These are phyloP conservation scores for Lentinus brumalis DNA, from an alignment of 768 basidiomycete genomes.

Conservation along the genomic window DNA sequence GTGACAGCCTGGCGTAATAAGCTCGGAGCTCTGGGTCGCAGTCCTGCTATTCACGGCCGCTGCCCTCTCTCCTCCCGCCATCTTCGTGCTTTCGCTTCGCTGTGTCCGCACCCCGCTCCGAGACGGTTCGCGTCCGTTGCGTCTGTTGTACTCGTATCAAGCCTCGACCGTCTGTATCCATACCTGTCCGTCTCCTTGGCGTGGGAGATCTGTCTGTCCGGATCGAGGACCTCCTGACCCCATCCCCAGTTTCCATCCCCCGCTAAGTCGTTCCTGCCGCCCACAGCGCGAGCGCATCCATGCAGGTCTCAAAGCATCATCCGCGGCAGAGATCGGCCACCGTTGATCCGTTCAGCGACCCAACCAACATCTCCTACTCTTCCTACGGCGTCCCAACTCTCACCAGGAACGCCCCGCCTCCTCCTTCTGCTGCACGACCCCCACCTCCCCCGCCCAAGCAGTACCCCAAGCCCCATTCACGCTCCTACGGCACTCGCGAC, in stretches of 20 bases:
- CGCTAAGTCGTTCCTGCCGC: constrained; percentile 9
- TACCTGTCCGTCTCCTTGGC: constrained; percentile 23
- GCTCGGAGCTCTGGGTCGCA: too few relatives aligned
- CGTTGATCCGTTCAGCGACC: constrained; percentile 34
- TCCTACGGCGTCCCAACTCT: constrained; percentile 34
- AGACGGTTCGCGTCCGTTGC: not conserved
- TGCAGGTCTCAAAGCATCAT: constrained; percentile 31
- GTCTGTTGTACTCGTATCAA: not conserved
- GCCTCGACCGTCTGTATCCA: constrained; percentile 2
- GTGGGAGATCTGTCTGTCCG: constrained; percentile 21
- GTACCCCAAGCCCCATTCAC: constrained; percentile 36
- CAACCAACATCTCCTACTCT: constrained; percentile 31
- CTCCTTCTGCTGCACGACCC: constrained; percentile 20
- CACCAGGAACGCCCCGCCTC: constrained; percentile 28
- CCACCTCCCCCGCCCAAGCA: constrained; percentile 39
- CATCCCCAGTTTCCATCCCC: constrained; percentile 7
- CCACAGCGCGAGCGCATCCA: constrained; percentile 19
- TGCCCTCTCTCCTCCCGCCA: constrained; percentile 4
- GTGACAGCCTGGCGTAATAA: too few relatives aligned
- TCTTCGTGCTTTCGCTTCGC: not conserved
- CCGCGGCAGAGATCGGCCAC: constrained; percentile 29
- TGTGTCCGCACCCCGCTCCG: not conserved
- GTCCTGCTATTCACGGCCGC: not conserved
- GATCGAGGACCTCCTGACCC: constrained; percentile 19
- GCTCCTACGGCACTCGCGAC: constrained; percentile 34